Percentiles rank a stretch among this genome's conserved stretches.
Evolutionary conservation across 179 eudicot species (phyloP).

Genomic region (Beta corolliflora): DNA sequence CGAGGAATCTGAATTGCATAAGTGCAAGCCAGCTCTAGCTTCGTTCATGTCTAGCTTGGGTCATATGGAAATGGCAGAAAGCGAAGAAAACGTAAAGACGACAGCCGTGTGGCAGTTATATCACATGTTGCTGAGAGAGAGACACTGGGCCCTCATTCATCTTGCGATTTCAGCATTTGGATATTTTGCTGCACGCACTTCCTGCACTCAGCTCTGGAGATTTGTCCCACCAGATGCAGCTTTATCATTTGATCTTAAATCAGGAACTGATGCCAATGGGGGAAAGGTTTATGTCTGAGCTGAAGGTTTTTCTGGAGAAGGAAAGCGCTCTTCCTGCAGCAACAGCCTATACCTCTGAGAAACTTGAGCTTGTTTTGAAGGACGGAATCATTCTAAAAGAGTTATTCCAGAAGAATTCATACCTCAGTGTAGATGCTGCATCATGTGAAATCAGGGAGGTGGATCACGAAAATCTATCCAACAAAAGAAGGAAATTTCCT

Average conservation of each 20-base stretch:
- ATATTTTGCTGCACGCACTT: conserved; percentile 83
- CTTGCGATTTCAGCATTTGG: conserved; percentile 74
- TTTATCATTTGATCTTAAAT: conserved; percentile 70
- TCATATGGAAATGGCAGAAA: conserved; percentile 56
- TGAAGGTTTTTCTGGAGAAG: conserved; percentile 80
- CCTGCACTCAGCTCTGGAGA: conserved; percentile 83
- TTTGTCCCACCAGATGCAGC: conserved; percentile 87
- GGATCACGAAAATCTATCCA: conserved; percentile 40
- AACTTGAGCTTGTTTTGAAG: conserved; percentile 43
- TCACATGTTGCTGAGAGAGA: conserved; percentile 79
- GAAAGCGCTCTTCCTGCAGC: conserved; percentile 51
- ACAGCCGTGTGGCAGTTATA: conserved; percentile 66
- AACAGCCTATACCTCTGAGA: conserved; percentile 49
- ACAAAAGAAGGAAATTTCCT: conserved; percentile 70
- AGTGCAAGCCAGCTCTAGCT: conserved; percentile 80
- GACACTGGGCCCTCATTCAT: conserved; percentile 90
- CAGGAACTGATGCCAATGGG: conserved; percentile 52
- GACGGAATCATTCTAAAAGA: conserved; percentile 64
- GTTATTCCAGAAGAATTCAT: conserved; percentile 33
- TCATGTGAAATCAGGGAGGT: conserved; percentile 41
- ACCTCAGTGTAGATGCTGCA: conserved; percentile 7
- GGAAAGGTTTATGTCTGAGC: conserved; percentile 78
- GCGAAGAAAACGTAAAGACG: conserved; percentile 48
- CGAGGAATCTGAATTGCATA: conserved; percentile 43
- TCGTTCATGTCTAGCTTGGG: conserved; percentile 79